Base-by-base conservation (phyloP, 2,329 filamentous ascomycete genomes). In the Macrophomina pseudophaseolina region DNA sequence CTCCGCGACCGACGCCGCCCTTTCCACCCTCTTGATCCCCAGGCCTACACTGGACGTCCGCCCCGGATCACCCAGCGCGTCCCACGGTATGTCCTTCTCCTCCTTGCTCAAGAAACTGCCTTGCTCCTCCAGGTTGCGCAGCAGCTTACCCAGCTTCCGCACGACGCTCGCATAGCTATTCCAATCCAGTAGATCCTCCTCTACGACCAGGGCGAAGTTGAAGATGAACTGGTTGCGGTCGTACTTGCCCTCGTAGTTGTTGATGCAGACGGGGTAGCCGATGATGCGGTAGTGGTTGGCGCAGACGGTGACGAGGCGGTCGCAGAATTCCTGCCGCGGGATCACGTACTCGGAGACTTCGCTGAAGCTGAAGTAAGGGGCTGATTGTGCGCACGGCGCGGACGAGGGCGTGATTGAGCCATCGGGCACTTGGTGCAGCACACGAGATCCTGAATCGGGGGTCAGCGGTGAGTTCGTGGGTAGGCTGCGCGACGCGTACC, bases 171-270 rank as follows among this genome's bases (percentile, higher is more conserved):
- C 92, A 77, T 93, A 97, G 40, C 90, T 90, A 58, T 87, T 87
- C 76, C 91, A 91, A 74, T 96, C 91, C 4, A 76, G 76, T 14
- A 85, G 83, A 40, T 86, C 82, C 66, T 88, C 86, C 60, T 91
- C 87, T 59, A 97, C 84, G 33, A 97, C 90, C 52, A 98, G 84
- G 67, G 93, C 93, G 75, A 98, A 97, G 79, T 98, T 98, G 87
- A 98, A 99, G 75, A 97, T 97, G 83, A 97, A 98, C 79, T 97
- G 92, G 80, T 97, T 97, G 67, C 95, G 90, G 74, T 91, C 88
- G 75, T 98, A 97, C 71, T 90, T 90, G 65, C 89, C 86, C 70
- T 93, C 87, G 48, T 89, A 67, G 11, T 76, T 71, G 62, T 90
- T 88, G 75, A 98, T 92, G 75, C 93, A 94, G 64, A 98, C 90